phyloP scores from a whole-genome alignment of 2,329 filamentous ascomycete species.

The Cadophora gregata region DNA sequence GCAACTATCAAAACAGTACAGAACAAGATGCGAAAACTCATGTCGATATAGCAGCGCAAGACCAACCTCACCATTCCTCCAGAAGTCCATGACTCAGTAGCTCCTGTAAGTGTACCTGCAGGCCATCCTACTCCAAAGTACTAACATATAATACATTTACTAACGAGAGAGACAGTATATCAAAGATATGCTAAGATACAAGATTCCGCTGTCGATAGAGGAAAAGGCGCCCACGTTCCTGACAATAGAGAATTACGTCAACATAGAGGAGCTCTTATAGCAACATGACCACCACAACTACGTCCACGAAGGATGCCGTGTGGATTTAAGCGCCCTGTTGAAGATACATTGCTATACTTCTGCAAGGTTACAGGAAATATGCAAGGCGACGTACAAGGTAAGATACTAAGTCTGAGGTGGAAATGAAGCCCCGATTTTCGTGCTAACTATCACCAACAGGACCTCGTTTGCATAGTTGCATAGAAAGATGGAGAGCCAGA shows the following conservation, averaged over 20 bases:
- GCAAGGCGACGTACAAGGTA: slow-evolving; percentile 28
- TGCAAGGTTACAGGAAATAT: slow-evolving; percentile 33
- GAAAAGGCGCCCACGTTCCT: slow-evolving; percentile 30
- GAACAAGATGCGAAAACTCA: slow-evolving; percentile 21
- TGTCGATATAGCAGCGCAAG: slow-evolving; percentile 17
- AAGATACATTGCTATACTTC: slow-evolving; percentile 34
- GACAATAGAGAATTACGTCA: slow-evolving; percentile 30
- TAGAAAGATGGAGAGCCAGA: slow-evolving; percentile 31
- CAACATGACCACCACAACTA: slow-evolving; percentile 30
- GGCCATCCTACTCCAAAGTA: slow-evolving; percentile 27
- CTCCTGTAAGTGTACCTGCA: slow-evolving; percentile 27
- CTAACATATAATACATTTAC: slow-evolving; percentile 30
- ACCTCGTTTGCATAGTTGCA: slow-evolving; percentile 33
- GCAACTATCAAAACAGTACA: slow-evolving; percentile 19
- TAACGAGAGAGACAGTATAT: slow-evolving; percentile 33
- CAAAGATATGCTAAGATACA: slow-evolving; percentile 27
- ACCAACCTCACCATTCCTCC: slow-evolving; percentile 25
- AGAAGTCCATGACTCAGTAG: slow-evolving; percentile 32
- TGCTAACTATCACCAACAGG: slow-evolving; percentile 29
- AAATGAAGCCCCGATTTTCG: slow-evolving; percentile 18
- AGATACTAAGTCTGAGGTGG: slow-evolving; percentile 30
- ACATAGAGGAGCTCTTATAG: slow-evolving; percentile 30
- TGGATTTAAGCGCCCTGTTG: slow-evolving; percentile 31
- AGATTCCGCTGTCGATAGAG: slow-evolving; percentile 29
- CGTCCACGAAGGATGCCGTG: slow-evolving; percentile 26